Evolutionary conservation across 305 asterid genomes (phyloP), one percentile per base, ranked within the genome.

Genomic region (Fraxinus paxiana): DNA sequence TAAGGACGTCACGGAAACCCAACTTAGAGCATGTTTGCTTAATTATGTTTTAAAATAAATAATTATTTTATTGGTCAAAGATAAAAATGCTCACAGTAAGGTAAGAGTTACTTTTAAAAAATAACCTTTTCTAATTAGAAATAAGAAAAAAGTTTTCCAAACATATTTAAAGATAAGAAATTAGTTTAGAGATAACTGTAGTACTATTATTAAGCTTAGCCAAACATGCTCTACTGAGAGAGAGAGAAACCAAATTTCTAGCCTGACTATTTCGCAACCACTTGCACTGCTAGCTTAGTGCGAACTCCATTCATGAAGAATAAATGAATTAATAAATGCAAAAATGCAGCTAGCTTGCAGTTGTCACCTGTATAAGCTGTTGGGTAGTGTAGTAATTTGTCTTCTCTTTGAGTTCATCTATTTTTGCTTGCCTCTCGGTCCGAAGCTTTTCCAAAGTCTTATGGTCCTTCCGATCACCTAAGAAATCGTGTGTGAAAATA

Each of bases 371-470:
- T 87, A 95, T 95, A 77, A 95, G 90, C 85, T 93, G 98, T 86
- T 92, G 98, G 8, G 97, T 93, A 5, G 75, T 79, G 83, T 95
- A 95, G 88, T 91, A 95, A 82, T 95, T 95, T 34, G 98, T 89
- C 88, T 87, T 93, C 90, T 95, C 98, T 88, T 95, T 95, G 79
- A 95, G 88, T 87, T 93, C 98, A 86, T 95, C 92, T 72, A 95
- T 91, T 84, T 95, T 95, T 46, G 90, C 94, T 85, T 88, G 93
- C 91, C 97, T 90, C 90, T 93, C 98, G 43, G 90, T 90, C 70
- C 92, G 90, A 80, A 95, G 97, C 83, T 86, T 92, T 81, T 93
- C 95, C 86, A 95, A 84, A 56, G 90, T 89, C 84, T 84, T 92
- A 77, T 90, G 89, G 88, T 95, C 98, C 88, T 87, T 95, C 87